These are phyloP conservation scores for Yamadazyma triangularis DNA, from an alignment of 1,139 yeast species.

Conservation along the genomic window DNA sequence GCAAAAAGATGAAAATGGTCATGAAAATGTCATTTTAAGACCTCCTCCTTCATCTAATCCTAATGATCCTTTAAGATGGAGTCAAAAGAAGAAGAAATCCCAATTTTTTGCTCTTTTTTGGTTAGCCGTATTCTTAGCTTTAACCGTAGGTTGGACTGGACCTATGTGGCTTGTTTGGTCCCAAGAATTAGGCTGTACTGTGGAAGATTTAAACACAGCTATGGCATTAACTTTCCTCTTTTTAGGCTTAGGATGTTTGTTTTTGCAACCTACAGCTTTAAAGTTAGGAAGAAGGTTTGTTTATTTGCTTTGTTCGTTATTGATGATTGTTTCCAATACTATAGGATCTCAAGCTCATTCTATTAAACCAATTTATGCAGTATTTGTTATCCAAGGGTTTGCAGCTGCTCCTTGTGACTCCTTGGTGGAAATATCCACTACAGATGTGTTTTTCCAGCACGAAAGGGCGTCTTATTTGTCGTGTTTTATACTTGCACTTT, in stretches of 20 bases:
- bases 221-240: conserved; percentile 30
- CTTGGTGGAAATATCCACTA: conserved; percentile 42
- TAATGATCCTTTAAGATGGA: conserved; percentile 38
- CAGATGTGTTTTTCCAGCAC: conserved; percentile 45
- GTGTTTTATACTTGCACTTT: conserved; percentile 36
- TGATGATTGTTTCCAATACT: conserved; percentile 26
- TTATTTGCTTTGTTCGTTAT: conserved; percentile 27
- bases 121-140: conserved; percentile 38
- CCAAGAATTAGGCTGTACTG: conserved; percentile 22
- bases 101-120: conserved; percentile 30
- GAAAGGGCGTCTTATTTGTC: conserved; percentile 39
- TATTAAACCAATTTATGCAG: conserved; percentile 23
- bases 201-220: conserved; percentile 22
- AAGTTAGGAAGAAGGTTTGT: conserved; percentile 36
- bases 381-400: conserved; percentile 32
- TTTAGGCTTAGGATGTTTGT: conserved; percentile 32
- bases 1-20: conserved; percentile 18
- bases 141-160: conserved; percentile 35
- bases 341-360: conserved; percentile 29
- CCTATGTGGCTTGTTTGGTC: conserved; percentile 37
- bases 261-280: conserved; percentile 38
- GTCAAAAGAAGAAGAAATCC: conserved; percentile 21
- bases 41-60: conserved; percentile 34
- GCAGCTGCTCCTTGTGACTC: conserved; percentile 49
- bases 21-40: conserved; percentile 22